phyloP scores from a whole-genome alignment of 2,329 filamentous ascomycete species.

The Colletotrichum sp. region DNA sequence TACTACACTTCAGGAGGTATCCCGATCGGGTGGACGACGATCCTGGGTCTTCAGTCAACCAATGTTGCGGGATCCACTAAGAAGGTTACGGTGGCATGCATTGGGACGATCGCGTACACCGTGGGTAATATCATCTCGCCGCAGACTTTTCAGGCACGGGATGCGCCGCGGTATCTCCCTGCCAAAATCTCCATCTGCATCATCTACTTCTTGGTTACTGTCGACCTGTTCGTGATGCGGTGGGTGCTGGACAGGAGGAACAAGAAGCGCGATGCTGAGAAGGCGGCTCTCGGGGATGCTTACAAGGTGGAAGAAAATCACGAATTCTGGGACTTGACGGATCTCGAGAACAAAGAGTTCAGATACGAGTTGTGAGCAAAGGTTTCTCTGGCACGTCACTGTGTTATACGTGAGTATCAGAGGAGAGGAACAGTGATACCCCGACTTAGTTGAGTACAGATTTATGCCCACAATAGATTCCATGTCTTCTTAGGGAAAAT shows the following conservation, averaged over 20 bases:
- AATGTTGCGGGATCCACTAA: conserved; percentile 47
- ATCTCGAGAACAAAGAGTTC: conserved; percentile 72
- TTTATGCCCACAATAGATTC: not conserved
- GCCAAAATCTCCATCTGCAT: conserved; percentile 61
- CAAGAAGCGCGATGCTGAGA: conserved; percentile 24
- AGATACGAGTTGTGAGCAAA: not conserved
- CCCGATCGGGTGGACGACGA: conserved; percentile 53
- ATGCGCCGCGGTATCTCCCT: conserved; percentile 57
- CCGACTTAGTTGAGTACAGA: not conserved
- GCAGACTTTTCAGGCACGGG: conserved; percentile 55
- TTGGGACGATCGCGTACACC: conserved; percentile 63
- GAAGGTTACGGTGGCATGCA: conserved; percentile 63
- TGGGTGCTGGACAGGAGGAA: conserved; percentile 40
- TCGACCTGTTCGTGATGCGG: conserved; percentile 41
- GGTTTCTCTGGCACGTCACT: not conserved
- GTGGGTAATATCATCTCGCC: conserved; percentile 61
- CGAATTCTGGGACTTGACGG: conserved; percentile 67
- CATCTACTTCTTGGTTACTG: conserved; percentile 58
- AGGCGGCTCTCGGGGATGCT: conserved; percentile 56
- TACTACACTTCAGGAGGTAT: conserved; percentile 70
- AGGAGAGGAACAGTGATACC: not conserved
- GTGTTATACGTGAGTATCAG: not conserved
- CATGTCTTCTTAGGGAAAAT: not conserved
- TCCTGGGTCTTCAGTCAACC: conserved; percentile 24
- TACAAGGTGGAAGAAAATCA: conserved; percentile 52